Conservation (phyloP, 164 flowering plant genomes). For the Sedum album region DNA sequence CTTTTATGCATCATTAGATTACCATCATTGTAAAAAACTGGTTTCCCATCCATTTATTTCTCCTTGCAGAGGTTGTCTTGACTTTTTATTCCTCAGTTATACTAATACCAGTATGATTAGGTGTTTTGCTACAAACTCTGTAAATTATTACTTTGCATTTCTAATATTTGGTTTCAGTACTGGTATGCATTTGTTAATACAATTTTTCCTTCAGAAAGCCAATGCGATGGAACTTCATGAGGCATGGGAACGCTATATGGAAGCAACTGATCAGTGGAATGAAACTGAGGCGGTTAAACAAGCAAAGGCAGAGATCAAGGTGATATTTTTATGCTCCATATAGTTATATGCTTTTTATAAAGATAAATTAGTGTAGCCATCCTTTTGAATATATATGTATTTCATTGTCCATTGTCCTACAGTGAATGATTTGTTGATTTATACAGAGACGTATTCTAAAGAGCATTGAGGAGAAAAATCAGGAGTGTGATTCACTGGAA, state of each 20-base stretch:
- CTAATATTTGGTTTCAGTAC: neutral
- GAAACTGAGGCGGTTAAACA: conserved; percentile 57
- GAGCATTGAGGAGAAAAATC: conserved; percentile 52
- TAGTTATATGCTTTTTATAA: neutral
- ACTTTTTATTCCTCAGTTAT: too few species aligned
- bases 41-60: neutral
- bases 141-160: neutral
- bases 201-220: conserved; percentile 42
- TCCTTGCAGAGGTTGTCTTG: neutral
- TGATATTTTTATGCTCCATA: conserved; percentile 12
- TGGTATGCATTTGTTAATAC: conserved; percentile 12
- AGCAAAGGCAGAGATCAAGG: conserved; percentile 68
- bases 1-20: neutral
- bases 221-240: conserved; percentile 48
- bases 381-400: neutral
- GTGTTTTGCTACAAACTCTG: neutral
- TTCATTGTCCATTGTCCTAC: neutral
- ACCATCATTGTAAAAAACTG: too few species aligned
- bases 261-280: conserved; percentile 55
- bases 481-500: conserved; percentile 53
- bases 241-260: conserved; percentile 49
- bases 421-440: neutral
- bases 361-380: neutral
- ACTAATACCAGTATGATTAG: neutral
- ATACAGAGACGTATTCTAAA: conserved; percentile 45